Base-by-base conservation (phyloP, 192 early-diverging fungal species). In the Bifiguratus adelaidae region DNA sequence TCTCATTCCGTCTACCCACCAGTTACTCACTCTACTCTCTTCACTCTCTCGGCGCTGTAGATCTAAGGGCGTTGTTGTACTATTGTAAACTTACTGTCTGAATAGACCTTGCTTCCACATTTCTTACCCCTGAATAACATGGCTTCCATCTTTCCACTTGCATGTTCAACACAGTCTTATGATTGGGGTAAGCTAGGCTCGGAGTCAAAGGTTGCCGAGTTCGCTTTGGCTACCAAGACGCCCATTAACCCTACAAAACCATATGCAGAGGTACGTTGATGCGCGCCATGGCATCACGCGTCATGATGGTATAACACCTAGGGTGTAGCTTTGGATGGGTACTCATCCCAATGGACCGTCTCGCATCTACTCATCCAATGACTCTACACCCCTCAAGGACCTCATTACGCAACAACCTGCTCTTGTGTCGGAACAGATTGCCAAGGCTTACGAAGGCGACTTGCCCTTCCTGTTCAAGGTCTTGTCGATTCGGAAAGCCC, bases 391-490 rank as follows among this genome's bases (percentile, higher is more conserved):
- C 2, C 69, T 93, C 19, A 79, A 78, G 48, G 62, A 68, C 15
- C 41, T 88, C 9, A 63, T 95, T 23, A 51, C 53, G 12, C 48
- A 70, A 9, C 49, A 87, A 52, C 65, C 69, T 8, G 38, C 65
- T n/a, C 63, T 73, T 15, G 68, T 89, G 7, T 62, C 70, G 16
- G 27, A 61, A 0, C 55, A 56, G 19, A 63, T 97, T 18, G 55
- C 74, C 29, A 36, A 60, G 22, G 65, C 71, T 7, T 95, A 82
- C 57, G 59, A 72, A 19, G 74, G 77, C 23, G 84, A 91, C 53
- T 71, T 99, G 24, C 95, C 95, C n/a, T 99, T 93, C 63, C 71
- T 99, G 30, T 95, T 99, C 77, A 99, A 99, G 62, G 86, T 99
- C 20, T 69, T 88, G 22, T 88, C 88, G 16, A 83, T 91, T 23